phyloP scores from a whole-genome alignment of 108 stramenopile genomes.

The Cyclotella baltica region DNA sequence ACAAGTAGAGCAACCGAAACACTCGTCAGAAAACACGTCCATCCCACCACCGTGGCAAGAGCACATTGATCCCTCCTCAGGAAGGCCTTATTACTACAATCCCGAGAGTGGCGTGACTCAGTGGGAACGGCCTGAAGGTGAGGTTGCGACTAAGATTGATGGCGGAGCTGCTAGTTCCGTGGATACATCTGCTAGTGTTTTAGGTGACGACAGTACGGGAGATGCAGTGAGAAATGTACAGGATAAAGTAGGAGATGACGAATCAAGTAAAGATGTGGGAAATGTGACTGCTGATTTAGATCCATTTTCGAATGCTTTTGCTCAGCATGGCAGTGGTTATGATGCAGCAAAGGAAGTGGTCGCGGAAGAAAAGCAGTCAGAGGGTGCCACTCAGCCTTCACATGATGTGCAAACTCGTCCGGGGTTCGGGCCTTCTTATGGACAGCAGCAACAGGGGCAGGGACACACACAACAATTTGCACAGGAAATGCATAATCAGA shows the following conservation, averaged over 20 bases:
- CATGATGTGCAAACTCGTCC: not conserved
- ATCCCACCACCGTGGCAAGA: constrained; percentile 75
- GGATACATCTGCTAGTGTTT: too few relatives aligned
- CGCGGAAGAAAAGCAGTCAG: not conserved
- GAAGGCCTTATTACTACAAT: constrained; percentile 82
- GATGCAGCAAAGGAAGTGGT: not conserved
- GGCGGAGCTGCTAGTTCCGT: not conserved
- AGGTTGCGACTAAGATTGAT: not conserved
- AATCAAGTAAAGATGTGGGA: not conserved
- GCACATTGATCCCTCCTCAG: constrained; percentile 77
- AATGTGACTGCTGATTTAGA: constrained; percentile 31
- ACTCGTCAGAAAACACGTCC: constrained; percentile 3
- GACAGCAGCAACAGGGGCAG: not conserved
- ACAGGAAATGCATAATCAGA: not conserved
- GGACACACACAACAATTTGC: not conserved
- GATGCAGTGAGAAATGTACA: not conserved
- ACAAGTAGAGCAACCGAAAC: constrained; percentile 1
- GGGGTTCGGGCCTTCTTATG: not conserved
- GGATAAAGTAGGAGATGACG: not conserved
- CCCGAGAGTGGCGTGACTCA: constrained; percentile 77
- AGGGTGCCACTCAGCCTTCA: not conserved
- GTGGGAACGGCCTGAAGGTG: constrained; percentile 75
- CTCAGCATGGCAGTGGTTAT: not conserved
- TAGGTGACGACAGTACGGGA: not conserved
- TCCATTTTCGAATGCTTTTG: constrained; percentile 49